Percentiles rank a stretch among this genome's conserved stretches.
Evolutionary conservation across 225 moss, liverwort and hornwort species (phyloP).

Genomic region (Antitrichia curtipendula): DNA sequence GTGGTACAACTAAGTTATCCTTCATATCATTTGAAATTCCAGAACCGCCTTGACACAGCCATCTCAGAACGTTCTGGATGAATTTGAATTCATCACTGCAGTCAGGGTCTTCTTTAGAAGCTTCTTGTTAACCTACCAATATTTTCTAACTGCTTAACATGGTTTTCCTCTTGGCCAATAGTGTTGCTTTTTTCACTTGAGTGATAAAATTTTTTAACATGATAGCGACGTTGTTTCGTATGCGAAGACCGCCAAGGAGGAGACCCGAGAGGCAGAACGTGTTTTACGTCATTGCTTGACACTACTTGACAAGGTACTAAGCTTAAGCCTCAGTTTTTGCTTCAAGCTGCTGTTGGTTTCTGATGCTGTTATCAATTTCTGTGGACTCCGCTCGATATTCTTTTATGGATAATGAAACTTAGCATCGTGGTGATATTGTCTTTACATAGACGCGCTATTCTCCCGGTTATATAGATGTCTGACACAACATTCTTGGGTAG

Average conservation of each 20-base stretch:
- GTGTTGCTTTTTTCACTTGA: background rate
- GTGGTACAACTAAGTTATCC: constrained; percentile 27
- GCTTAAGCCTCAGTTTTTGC: background rate
- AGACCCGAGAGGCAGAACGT: constrained; percentile 38
- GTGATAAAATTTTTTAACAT: background rate
- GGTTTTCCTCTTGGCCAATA: background rate
- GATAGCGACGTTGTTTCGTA: background rate
- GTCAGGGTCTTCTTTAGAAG: background rate
- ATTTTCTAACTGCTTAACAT: background rate
- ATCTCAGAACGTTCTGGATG: background rate
- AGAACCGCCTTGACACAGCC: background rate
- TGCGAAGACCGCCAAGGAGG: constrained; percentile 18
- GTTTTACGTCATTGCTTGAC: constrained; percentile 46
- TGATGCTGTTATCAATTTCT: background rate
- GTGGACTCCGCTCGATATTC: background rate
- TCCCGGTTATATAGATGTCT: background rate
- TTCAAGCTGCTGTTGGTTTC: background rate
- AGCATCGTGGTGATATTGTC: background rate
- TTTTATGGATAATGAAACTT: background rate
- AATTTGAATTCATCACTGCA: background rate
- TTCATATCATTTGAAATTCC: background rate
- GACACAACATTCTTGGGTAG: background rate
- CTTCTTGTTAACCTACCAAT: background rate
- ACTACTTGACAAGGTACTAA: constrained; percentile 59
- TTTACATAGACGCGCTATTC: background rate